phyloP scores from a whole-genome alignment of 306 rosid genomes.

The Rosa persica region DNA sequence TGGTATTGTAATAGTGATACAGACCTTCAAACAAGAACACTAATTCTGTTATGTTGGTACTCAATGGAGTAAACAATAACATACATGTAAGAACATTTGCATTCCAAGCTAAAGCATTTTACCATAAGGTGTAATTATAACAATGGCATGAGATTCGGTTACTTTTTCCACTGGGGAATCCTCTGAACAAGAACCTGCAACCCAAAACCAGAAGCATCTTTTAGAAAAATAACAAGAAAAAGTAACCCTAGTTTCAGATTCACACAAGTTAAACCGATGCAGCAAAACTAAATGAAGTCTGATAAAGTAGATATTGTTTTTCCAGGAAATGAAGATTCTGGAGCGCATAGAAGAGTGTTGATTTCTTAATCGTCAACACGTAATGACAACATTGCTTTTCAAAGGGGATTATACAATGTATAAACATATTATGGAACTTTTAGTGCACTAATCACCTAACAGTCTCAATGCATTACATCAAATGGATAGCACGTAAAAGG shows the following conservation, averaged over 20 bases:
- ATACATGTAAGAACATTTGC: background rate
- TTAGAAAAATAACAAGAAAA: background rate
- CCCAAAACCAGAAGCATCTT: background rate
- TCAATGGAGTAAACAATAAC: background rate
- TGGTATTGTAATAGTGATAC: background rate
- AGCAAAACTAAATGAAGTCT: background rate
- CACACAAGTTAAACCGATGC: background rate
- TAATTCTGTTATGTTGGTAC: background rate
- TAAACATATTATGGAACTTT: background rate
- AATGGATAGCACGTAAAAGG: constrained; percentile 1
- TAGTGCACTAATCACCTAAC: background rate
- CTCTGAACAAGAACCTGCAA: constrained; percentile 52
- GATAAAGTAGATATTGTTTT: background rate
- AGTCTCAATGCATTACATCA: background rate
- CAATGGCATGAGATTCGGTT: background rate
- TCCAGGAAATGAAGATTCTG: background rate
- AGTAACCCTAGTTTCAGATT: background rate
- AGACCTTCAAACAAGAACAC: background rate
- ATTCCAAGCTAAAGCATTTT: background rate
- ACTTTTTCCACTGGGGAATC: constrained; percentile 59
- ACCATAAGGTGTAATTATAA: background rate
- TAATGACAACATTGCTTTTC: background rate
- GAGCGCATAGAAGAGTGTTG: background rate
- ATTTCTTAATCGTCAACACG: background rate
- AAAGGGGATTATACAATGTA: background rate